A percentile compares a stretch with the other conserved stretches of the same genome.
Evolutionary conservation across 805 yeast species (phyloP).

Genomic region (Kuraishia floccosa): DNA sequence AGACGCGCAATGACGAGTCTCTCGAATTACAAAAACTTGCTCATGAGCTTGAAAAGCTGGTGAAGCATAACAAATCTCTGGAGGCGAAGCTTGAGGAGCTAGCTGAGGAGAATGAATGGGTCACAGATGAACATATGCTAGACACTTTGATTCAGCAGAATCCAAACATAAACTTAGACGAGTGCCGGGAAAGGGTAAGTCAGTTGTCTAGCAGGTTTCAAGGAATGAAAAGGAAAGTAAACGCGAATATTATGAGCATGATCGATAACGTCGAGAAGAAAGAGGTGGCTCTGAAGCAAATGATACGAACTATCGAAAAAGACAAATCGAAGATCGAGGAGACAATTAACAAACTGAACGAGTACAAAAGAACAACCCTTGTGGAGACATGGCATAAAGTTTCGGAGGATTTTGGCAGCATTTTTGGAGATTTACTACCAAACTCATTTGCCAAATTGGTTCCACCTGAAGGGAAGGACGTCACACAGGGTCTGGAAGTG

Average conservation of each 20-base stretch:
- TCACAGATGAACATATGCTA: conserved; percentile 50
- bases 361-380: conserved; percentile 74
- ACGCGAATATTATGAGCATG: conserved; percentile 80
- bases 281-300: conserved; percentile 60
- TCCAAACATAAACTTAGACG: conserved; percentile 51
- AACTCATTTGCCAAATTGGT: conserved; percentile 85
- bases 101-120: conserved; percentile 58
- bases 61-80: conserved; percentile 22
- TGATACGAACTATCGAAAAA: conserved; percentile 79
- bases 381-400: conserved; percentile 82
- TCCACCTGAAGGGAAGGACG: conserved; percentile 68
- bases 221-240: conserved; percentile 71
- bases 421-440: conserved; percentile 81
- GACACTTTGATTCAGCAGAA: conserved; percentile 47
- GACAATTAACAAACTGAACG: conserved; percentile 73
- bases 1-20: conserved; percentile 32
- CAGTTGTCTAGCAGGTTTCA: conserved; percentile 48
- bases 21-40: conserved; percentile 40
- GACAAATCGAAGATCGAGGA: conserved; percentile 86
- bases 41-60: conserved; percentile 43
- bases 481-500: conserved; percentile 85
- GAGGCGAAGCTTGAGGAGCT: conserved; percentile 30
- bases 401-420: conserved; percentile 78
- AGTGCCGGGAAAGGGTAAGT: conserved; percentile 45
- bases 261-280: conserved; percentile 87